Percentiles rank a stretch among this genome's conserved stretches.
Conservation (phyloP, 2,329 filamentous ascomycete genomes). For the Penicillium sp. region DNA sequence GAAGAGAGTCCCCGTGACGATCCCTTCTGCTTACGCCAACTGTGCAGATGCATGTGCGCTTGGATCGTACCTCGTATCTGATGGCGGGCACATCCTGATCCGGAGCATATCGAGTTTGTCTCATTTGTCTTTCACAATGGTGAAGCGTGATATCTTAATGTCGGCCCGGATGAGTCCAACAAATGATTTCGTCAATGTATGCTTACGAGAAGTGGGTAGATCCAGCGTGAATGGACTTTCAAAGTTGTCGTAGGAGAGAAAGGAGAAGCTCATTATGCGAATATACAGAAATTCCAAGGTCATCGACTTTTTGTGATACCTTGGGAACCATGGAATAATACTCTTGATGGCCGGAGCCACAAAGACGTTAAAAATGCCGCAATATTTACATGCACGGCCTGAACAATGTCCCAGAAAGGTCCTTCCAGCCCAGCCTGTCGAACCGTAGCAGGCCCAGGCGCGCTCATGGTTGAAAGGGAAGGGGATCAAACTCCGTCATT, state of each 20-base stretch:
- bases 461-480: neutral
- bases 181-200: no score
- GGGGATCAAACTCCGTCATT: neutral
- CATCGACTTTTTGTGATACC: neutral
- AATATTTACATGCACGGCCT: constrained; percentile 22
- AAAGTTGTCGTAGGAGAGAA: no score
- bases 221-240: neutral
- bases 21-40: neutral
- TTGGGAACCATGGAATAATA: neutral
- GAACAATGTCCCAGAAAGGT: constrained; percentile 6
- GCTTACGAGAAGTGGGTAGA: neutral
- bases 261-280: neutral
- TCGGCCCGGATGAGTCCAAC: no score
- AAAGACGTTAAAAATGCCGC: constrained; percentile 10
- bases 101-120: neutral
- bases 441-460: constrained; percentile 6
- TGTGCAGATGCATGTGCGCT: neutral
- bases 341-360: neutral
- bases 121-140: neutral
- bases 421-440: constrained; percentile 17
- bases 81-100: neutral
- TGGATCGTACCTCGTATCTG: neutral
- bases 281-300: neutral
- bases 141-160: neutral
- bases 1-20: neutral